Evolutionary conservation across 805 yeast genomes (phyloP).

Genomic region (Yarrowia alimentaria): DNA sequence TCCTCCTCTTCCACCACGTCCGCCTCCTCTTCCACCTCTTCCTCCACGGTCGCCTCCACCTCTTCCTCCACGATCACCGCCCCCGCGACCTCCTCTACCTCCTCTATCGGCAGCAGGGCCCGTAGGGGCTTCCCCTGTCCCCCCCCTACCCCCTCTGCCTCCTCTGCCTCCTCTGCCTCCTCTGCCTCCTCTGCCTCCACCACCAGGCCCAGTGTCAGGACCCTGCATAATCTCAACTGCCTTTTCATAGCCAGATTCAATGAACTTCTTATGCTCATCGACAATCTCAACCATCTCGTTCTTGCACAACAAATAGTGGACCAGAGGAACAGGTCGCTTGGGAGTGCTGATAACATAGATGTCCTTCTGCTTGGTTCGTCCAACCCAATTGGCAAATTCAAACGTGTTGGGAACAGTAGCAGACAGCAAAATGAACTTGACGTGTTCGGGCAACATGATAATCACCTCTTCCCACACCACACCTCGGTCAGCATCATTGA

Average conservation of each 20-base stretch:
- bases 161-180: conserved; percentile 39
- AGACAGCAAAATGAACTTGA: conserved; percentile 82
- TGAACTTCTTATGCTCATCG: conserved; percentile 68
- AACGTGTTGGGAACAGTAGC: conserved; percentile 99
- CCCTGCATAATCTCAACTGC: conserved; percentile 44
- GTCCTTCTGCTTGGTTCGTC: conserved; percentile 93
- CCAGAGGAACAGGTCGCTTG: conserved; percentile 94
- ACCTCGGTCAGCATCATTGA: conserved; percentile 94
- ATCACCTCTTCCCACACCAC: conserved; percentile 99
- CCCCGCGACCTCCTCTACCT: conserved; percentile 39
- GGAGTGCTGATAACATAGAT: conserved; percentile 95
- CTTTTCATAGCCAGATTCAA: conserved; percentile 57
- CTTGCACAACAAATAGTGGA: conserved; percentile 82
- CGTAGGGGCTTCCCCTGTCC: conserved; percentile 36
- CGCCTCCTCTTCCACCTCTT: conserved; percentile 44
- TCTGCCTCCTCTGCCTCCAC: conserved; percentile 38
- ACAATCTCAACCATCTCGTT: conserved; percentile 69
- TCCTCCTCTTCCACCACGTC: conserved; percentile 38
- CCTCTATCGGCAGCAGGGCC: conserved; percentile 37
- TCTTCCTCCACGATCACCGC: conserved; percentile 37
- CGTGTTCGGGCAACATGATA: conserved; percentile 95
- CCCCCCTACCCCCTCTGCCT: conserved; percentile 37
- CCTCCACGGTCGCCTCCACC: conserved; percentile 38
- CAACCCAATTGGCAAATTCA: conserved; percentile 98
- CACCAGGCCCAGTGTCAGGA: conserved; percentile 38